Evolutionary conservation across 148 eudicot species (phyloP), one percentile per base, ranked within the genome.

Genomic region (Camellia japonica): DNA sequence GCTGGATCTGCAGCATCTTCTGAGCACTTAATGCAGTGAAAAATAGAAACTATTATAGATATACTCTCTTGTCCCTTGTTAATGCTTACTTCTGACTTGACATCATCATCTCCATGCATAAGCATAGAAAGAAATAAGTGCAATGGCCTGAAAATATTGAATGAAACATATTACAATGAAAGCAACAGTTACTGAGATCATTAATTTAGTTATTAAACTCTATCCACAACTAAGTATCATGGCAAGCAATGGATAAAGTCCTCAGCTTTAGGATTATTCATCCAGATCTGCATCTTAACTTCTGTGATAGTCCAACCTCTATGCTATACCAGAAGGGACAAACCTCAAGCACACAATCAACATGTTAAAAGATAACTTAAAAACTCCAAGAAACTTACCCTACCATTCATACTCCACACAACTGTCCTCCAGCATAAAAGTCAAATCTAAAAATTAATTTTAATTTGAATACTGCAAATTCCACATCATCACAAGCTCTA

Each of bases 61-160:
- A 84, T 65, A 49, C 77, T 75, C 73, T 89, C 94, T 83, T 87
- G 90, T 49, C 83, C 90, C 78, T 78, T 89, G 78, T 85, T 79
- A 73, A 69, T 84, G 80, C 73, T 82, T 77, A 76, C 86, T 85
- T 94, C 95, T 55, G 90, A 75, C 69, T 83, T 82, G 12, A 79
- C 85, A 78, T 94, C 98, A 77, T 89, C 95, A 68, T 88, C 94
- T 80, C 93, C 95, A 83, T 77, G 91, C 82, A 91, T 71, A 79
- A 94, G 86, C 94, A 88, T 90, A n/a, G 98, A 94, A 62, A 97
- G 89, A 87, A 97, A 92, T 59, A 97, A 81, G 84, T 92, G 82
- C 85, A 94, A 87, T 76, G 89, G 80, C 93, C 99, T 96, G 84
- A 80, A 82, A 84, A 79, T 64, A 60, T 19, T 3, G n/a, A 59